Base-by-base conservation (phyloP, 805 yeast species). In the Kazachstania taianensis region DNA sequence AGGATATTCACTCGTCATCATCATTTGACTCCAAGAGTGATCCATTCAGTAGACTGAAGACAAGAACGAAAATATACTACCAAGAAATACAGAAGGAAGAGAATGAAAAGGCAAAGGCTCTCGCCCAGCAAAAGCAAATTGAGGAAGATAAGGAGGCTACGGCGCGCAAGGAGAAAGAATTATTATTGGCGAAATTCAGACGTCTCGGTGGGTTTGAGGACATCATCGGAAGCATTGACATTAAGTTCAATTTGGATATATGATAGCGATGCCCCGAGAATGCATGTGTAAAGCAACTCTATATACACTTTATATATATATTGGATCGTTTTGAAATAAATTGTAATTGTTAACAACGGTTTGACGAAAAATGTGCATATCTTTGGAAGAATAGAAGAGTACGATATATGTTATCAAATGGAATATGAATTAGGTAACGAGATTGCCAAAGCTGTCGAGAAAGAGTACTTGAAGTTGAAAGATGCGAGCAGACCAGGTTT, bases 11-110 rank as follows among this genome's bases (percentile, higher is more conserved):
- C 12, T 10, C 24, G 7, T 15, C 19, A 22, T 15, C 29, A 8
- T 45, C 41, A 41, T 53, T 48, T 36, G 61, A 61, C 39, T 66
- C 73, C 5, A 56, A 55, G 36, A 73, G 69, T 48, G 83, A 92
- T 62, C 97, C 98, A 16, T 92, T 92, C 60, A 75, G 81, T 46
- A 76, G 97, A 57, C 71, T 92, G 53, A 80, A 83, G 55, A 89
- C 97, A 1, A 81, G 77, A 42, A 83, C 96, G 1, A 74, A 83
- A 50, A 75, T 84, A 41, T 89, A 84, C 59, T 85, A 86, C 35
- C 65, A 67, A 32, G 71, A 57, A 38, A 62, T 68, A 32, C 74
- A 69, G 42, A 67, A 68, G 42, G 71, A 68, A 41, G 79, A 70
- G 43, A 74, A 77, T 45, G 76, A 70, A 45, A 70, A 67, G 55